Conservation (phyloP, 192 early-diverging fungal genomes). For the Diversispora epigaea region DNA sequence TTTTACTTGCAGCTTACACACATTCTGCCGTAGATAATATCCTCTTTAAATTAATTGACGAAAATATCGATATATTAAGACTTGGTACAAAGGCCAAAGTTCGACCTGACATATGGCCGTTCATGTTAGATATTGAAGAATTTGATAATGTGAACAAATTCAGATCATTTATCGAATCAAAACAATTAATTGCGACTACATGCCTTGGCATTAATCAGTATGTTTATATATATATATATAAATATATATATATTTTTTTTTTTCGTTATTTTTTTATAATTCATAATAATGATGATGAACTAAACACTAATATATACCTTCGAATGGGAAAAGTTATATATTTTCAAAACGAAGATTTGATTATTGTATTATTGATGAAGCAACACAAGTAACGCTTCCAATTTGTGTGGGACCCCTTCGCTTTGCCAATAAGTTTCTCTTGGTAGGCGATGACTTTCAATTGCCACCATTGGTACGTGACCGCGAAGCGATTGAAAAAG, state of each 20-base stretch:
- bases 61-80: slow-evolving; percentile 66
- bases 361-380: slow-evolving; percentile 96
- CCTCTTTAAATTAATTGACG: slow-evolving; percentile 77
- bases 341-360: slow-evolving; percentile 84
- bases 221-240: slow-evolving; percentile 18
- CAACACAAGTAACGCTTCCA: slow-evolving; percentile 90
- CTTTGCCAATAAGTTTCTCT: slow-evolving; percentile 77
- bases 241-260: neutral
- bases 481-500: slow-evolving; percentile 51
- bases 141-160: slow-evolving; percentile 64
- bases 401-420: slow-evolving; percentile 86
- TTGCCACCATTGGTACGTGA: slow-evolving; percentile 83
- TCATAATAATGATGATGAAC: neutral
- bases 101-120: slow-evolving; percentile 48
- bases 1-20: slow-evolving; percentile 88
- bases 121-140: slow-evolving; percentile 29
- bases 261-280: slow-evolving; percentile 12
- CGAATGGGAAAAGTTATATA: neutral
- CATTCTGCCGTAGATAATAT: slow-evolving; percentile 94
- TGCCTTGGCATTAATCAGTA: slow-evolving; percentile 85
- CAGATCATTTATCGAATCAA: slow-evolving; percentile 56
- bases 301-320: neutral
- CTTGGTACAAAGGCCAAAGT: slow-evolving; percentile 69
- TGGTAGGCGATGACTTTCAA: slow-evolving; percentile 96
- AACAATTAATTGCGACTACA: slow-evolving; percentile 81